phyloP scores from a whole-genome alignment of 345 rosid species.

The Chamaenerion angustifolium region DNA sequence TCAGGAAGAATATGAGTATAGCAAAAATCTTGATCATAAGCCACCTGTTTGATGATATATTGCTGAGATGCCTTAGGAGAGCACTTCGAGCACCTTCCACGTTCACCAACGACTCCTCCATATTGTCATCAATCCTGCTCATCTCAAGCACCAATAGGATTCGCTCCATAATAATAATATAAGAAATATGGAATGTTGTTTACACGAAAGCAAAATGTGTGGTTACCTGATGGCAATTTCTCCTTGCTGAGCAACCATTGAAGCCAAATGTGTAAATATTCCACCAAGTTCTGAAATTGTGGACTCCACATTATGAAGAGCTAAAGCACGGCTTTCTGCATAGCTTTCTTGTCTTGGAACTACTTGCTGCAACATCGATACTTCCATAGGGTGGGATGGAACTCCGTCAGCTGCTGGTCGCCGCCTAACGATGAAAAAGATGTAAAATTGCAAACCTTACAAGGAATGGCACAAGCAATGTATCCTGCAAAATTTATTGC shows the following conservation, averaged over 20 bases:
- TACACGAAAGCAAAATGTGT: neutral
- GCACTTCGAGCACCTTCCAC: slow-evolving; percentile 75
- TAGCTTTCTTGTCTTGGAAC: slow-evolving; percentile 66
- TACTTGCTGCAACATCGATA: slow-evolving; percentile 83
- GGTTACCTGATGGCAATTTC: slow-evolving; percentile 74
- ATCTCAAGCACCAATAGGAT: slow-evolving; percentile 5
- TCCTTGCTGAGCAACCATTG: slow-evolving; percentile 84
- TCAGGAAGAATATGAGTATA: slow-evolving; percentile 49
- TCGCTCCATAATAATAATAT: slow-evolving; percentile 4
- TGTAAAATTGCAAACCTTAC: too few relatives aligned
- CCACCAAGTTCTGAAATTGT: slow-evolving; percentile 82
- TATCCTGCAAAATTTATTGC: too few relatives aligned
- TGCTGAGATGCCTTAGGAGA: slow-evolving; percentile 58
- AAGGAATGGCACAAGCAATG: too few relatives aligned
- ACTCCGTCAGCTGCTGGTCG: slow-evolving; percentile 56
- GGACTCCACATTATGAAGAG: slow-evolving; percentile 80
- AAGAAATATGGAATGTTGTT: neutral
- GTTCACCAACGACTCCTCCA: slow-evolving; percentile 76
- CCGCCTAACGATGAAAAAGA: slow-evolving; percentile 28
- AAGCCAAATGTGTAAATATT: slow-evolving; percentile 78
- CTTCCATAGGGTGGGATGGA: slow-evolving; percentile 67
- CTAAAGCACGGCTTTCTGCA: slow-evolving; percentile 52
- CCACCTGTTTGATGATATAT: slow-evolving; percentile 90
- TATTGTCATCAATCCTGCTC: slow-evolving; percentile 82
- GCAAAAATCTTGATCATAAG: slow-evolving; percentile 82